Base-by-base conservation (phyloP, 345 rosid species). In the Boechera stricta region DNA sequence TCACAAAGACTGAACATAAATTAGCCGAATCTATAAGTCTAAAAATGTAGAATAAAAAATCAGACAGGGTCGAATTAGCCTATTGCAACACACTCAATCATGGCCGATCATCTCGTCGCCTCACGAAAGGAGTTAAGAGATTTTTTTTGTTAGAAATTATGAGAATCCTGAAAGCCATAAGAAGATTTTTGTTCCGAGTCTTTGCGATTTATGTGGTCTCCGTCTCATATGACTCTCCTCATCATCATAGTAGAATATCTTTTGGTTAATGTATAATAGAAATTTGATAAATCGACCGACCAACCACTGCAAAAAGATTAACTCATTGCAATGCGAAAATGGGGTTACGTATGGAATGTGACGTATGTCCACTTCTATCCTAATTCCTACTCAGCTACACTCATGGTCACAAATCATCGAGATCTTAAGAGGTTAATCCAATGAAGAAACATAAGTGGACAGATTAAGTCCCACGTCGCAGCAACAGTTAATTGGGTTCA, bases 321-420 rank as follows among this genome's bases (percentile, higher is more conserved):
- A 58, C 3, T 59, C 62, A 52, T 31, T 33, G 72, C 24, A 13
- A 29, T 13, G 62, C 39, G 6, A 64, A 53, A 11, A 63, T 54
- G 69, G 76, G 69, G 18, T 60, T 44, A 61, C 49, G 35, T 49
- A 54, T 70, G 80, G 75, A 63, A 4, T 54, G 71, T 77, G 75
- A 77, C 71, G 75, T 32, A 44, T 41, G 29, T 5, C 36, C 56
- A 76, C 53, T 45, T 70, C 51, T 62, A 48, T 71, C 67, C n/a
- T 71, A 48, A 64, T 55, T 45, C 61, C 12, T 55, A 39, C 42
- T 39, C 42, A 39, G 42, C 42, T 39, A 64, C 53, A 64, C 67
- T 71, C 21, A 35, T 71, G 81, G 81, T 65, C 60, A 71, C 48
- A 71, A 48, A 64, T 77, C 63, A 57, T 63, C 71, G 59, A 70